A percentile compares a stretch with the other conserved stretches of the same genome.
Conservation (phyloP, 495 filamentous ascomycete genomes). For the Aspergillus ostianus region DNA sequence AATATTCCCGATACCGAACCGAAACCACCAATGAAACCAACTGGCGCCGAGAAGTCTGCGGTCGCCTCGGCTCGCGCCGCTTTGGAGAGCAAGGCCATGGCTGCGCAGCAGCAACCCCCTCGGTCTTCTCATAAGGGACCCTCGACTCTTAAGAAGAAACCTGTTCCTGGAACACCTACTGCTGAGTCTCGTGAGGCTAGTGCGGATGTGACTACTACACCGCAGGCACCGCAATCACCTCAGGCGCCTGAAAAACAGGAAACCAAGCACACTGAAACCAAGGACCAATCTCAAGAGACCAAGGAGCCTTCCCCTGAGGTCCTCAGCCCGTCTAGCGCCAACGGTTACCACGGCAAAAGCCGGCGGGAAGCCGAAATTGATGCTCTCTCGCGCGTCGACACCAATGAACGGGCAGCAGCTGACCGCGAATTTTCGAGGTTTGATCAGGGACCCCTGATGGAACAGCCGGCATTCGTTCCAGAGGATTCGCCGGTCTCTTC, state of each 20-base stretch:
- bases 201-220: background rate
- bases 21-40: constrained; percentile 37
- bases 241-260: constrained; percentile 28
- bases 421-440: constrained; percentile 78
- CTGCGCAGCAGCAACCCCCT: constrained; percentile 30
- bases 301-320: constrained; percentile 14
- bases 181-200: constrained; percentile 19
- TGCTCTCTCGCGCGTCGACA: constrained; percentile 58
- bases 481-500: constrained; percentile 52
- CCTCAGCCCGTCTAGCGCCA: constrained; percentile 9
- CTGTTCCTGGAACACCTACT: constrained; percentile 25
- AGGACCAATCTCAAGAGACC: background rate
- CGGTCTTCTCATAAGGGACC: constrained; percentile 25
- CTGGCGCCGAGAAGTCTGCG: constrained; percentile 35
- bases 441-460: constrained; percentile 82
- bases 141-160: constrained; percentile 38
- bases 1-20: constrained; percentile 12
- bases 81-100: constrained; percentile 43
- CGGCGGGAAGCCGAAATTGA: constrained; percentile 50
- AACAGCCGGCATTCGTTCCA: constrained; percentile 83
- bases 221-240: constrained; percentile 1
- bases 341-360: constrained; percentile 45
- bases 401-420: constrained; percentile 63
- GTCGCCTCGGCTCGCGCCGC: constrained; percentile 54
- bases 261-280: constrained; percentile 15